Evolutionary conservation across 768 basidiomycete genomes (phyloP).

Genomic region (Tylopilus intermedius): DNA sequence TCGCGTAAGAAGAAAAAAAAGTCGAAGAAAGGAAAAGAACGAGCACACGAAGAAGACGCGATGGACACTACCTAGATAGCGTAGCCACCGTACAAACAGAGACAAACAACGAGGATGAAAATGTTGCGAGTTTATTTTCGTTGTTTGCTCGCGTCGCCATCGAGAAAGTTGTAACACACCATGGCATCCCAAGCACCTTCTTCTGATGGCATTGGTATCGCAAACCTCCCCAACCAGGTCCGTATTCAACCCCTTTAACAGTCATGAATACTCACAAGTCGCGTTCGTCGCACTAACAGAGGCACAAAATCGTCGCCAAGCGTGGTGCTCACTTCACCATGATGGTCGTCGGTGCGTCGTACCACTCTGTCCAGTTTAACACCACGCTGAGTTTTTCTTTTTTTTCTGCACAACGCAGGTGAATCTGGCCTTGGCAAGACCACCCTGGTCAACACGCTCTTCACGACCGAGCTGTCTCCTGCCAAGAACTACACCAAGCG

Average conservation of each 20-base stretch:
- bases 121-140: constrained; percentile 17
- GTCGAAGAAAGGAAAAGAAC: constrained; percentile 24
- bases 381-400: not conserved
- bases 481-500: constrained; percentile 86
- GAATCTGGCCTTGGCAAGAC: constrained; percentile 98
- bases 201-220: constrained; percentile 85
- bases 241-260: constrained; percentile 12
- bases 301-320: constrained; percentile 99
- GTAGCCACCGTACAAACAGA: constrained; percentile 25
- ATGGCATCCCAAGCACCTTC: constrained; percentile 30
- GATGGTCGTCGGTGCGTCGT: constrained; percentile 86
- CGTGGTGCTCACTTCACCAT: constrained; percentile 96
- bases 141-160: constrained; percentile 16
- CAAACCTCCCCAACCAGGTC: constrained; percentile 98
- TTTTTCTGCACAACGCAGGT: constrained; percentile 41
- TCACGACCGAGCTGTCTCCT: constrained; percentile 92
- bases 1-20: constrained; percentile 9
- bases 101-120: constrained; percentile 25
- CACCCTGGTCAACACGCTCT: constrained; percentile 97
- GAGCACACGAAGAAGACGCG: constrained; percentile 12
- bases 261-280: not conserved
- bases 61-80: constrained; percentile 16
- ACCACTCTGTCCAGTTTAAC: not conserved
- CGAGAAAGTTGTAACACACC: constrained; percentile 16
- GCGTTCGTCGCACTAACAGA: constrained; percentile 41